Evolutionary conservation across 164 flowering plant species (phyloP).

Genomic region (Cinnamomum chago): DNA sequence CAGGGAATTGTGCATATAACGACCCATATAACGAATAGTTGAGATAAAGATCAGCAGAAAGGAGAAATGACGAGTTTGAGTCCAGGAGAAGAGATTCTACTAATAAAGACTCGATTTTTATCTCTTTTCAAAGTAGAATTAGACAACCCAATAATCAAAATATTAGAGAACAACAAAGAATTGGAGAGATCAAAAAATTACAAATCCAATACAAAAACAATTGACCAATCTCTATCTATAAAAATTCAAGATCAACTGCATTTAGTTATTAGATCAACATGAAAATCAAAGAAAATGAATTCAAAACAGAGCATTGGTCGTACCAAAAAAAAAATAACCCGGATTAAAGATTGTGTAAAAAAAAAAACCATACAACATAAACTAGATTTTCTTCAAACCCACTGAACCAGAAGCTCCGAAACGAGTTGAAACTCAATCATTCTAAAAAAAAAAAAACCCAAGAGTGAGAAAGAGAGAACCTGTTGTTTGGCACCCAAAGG

Average conservation of each 20-base stretch:
- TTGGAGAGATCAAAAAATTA: not conserved
- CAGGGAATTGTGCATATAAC: not conserved
- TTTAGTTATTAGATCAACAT: not conserved
- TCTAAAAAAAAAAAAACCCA: not conserved
- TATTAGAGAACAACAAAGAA: too few species aligned
- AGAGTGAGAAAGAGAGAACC: slow-evolving; percentile 28
- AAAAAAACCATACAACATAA: not conserved
- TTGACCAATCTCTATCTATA: not conserved
- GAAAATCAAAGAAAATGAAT: slow-evolving; percentile 1
- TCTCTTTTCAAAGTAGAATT: too few species aligned
- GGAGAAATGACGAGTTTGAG: not conserved
- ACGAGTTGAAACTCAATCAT: not conserved
- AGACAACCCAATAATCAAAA: too few species aligned
- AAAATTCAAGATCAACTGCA: not conserved
- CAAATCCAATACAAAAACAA: not conserved
- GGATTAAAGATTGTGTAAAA: not conserved
- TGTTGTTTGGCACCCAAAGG: slow-evolving; percentile 79
- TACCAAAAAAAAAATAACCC: too few species aligned
- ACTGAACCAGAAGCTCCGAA: not conserved
- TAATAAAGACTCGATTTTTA: too few species aligned
- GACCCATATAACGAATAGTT: not conserved
- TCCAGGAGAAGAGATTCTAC: not conserved
- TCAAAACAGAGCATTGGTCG: not conserved
- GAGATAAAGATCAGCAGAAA: not conserved
- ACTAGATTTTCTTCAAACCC: not conserved